Evolutionary conservation across 805 yeast species (phyloP), one percentile per base, ranked within the genome.

Genomic region (Spathaspora passalidarum): DNA sequence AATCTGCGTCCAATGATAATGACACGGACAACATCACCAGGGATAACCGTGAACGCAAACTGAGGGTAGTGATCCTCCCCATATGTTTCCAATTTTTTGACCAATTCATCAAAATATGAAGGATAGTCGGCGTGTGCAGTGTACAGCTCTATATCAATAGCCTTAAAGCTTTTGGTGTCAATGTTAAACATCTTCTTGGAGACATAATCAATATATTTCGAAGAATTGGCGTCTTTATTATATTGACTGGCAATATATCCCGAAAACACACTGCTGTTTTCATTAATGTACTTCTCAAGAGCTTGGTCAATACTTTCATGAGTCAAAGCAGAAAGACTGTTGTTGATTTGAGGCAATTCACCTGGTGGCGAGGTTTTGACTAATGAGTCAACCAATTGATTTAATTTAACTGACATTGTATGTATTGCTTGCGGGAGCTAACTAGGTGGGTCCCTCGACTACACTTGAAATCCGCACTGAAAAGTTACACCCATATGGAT

Each of bases 1-100:
- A 81, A 72, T 63, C 81, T 82, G 53, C 81, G 84, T 44, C 92
- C 95, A 40, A 85, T 75, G 20, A 90, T 73, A 5, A 86, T 72
- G 5, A 90, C 56, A 5, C 72, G 53, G 21, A 81, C 72, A 10
- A 54, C 64, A 1, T 44, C 48, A 14, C n/a, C n/a, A 1, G 79
- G 79, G 32, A 76, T 62, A 3, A 78, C 66, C 8, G 74, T 59
- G 20, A 65, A 72, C n/a, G 73, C 75, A 57, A 62, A 75, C 4
- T 84, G 79, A 1, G 92, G 88, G 59, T 76, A 92, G 56, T 86
- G 88, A 44, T 79, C 81, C 3, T 65, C 59, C 1, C 84, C 80
- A 60, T 91, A 91, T 19, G 49, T 54, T 43, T 65, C 65, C 38
- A 84, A 67, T 21, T 48, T 46, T 10, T 54, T 49, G 21, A 62